These are phyloP conservation scores for Apophysomyces variabilis DNA, from an alignment of 371 early-diverging fungal species.

Conservation along the genomic window DNA sequence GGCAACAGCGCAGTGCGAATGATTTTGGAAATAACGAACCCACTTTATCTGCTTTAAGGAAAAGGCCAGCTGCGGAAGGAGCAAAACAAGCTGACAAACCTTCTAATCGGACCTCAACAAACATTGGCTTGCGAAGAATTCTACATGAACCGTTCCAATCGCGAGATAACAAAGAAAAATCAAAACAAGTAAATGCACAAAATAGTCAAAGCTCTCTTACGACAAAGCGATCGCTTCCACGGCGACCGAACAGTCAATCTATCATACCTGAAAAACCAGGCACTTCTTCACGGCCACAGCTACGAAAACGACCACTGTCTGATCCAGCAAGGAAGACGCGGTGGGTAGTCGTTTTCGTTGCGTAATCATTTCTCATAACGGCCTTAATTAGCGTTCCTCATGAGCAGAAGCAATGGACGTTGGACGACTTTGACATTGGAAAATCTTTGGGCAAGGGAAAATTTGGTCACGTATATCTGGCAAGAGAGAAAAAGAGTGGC, in stretches of 20 bases:
- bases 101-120: not conserved
- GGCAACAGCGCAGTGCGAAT: not conserved
- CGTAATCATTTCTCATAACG: not conserved
- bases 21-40: not conserved
- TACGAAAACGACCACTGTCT: not conserved
- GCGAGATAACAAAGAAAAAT: not conserved
- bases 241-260: not conserved
- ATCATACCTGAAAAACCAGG: not conserved
- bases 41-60: not conserved
- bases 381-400: constrained; percentile 3
- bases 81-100: not conserved
- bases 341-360: not conserved
- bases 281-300: not conserved
- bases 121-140: not conserved
- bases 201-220: not conserved
- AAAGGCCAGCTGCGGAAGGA: not conserved
- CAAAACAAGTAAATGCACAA: not conserved
- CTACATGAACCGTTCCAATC: not conserved
- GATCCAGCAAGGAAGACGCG: constrained; percentile 4
- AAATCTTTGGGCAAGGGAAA: constrained; percentile 94
- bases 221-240: not conserved
- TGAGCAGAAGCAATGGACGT: constrained; percentile 66
- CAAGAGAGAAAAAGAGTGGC: constrained; percentile 87
- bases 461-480: constrained; percentile 98
- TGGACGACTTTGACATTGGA: constrained; percentile 98